Base-by-base conservation (phyloP, 768 basidiomycete species). In the Hemileccinum impolitum region DNA sequence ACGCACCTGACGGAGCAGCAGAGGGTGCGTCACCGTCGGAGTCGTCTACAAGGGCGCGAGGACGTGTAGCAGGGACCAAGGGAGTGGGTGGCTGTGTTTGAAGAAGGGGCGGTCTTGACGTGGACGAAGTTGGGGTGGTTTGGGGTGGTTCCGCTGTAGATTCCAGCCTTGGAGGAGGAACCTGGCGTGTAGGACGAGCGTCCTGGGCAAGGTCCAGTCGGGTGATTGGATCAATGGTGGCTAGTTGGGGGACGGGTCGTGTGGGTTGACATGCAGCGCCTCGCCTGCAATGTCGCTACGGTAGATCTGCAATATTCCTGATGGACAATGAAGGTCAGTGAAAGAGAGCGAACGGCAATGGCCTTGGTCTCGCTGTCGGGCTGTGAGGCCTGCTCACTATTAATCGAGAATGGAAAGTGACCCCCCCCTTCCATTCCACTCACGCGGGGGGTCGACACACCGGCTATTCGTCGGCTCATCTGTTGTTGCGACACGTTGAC, bases 141-240 rank as follows among this genome's bases (percentile, higher is more conserved):
- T 63, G 57, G 61, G 52, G 51, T 55, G 67, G 53, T 58, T 51
- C 53, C 51, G 70, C 63, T 50, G 67, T 52, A 63, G 70, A 61
- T 71, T 74, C 78, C 75, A 78, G 75, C 65, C 75, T 73, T 72
- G 75, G 64, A 59, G 70, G 57, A 52, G 65, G 63, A 59, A 68
- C 70, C 62, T 73, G 65, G 70, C 67, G 68, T 57, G 59, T 62
- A 67, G 71, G 70, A 68, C 64, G 56, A 61, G 66, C 66, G 72
- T 81, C 80, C 84, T 79, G 76, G 67, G 77, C 64, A 70, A 74
- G 68, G 73, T 69, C 71, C 70, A 76, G 70, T 65, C 74, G 70
- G 63, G 77, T 78, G 72, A 74, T 67, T 72, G 84, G 74, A 83
- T 84, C 82, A 85, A 87, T 87, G 75, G 76, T 75, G 73, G 61